phyloP scores from a whole-genome alignment of 139 green algal species.

The Chlorella sp. region DNA sequence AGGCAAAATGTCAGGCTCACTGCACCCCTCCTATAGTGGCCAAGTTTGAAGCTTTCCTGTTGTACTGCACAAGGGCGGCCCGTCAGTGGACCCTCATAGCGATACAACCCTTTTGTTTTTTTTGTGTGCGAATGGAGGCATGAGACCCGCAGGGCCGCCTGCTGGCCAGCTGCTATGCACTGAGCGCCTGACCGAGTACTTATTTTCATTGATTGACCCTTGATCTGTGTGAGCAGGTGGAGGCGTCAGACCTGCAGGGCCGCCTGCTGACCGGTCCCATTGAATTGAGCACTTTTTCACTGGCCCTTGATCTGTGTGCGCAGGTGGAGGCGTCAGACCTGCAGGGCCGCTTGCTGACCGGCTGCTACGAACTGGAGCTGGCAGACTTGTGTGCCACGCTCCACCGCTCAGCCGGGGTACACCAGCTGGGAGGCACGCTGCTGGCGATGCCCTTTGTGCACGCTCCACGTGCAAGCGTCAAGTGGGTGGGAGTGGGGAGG shows the following conservation, averaged over 20 bases:
- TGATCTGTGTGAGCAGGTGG: conserved; percentile 42
- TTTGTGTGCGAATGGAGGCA: no score
- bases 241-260: conserved; percentile 30
- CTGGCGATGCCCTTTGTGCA: conserved; percentile 52
- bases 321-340: conserved; percentile 50
- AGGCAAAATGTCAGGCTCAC: no score
- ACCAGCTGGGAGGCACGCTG: conserved; percentile 48
- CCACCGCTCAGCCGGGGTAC: conserved; percentile 38
- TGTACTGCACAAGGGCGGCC: no score
- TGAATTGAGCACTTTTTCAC: conserved; percentile 45
- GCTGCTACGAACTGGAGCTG: conserved; percentile 46
- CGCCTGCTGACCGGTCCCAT: conserved; percentile 35
- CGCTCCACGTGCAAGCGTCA: not conserved
- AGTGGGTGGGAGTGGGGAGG: not conserved
- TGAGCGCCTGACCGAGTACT: conserved; percentile 21
- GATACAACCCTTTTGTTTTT: no score
- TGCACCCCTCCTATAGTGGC: no score
- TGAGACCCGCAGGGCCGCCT: conserved; percentile 6
- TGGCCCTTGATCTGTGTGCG: conserved; percentile 9
- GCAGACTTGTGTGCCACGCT: conserved; percentile 12
- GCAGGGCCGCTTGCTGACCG: conserved; percentile 11
- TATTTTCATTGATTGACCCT: not conserved
- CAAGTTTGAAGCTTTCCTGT: no score
- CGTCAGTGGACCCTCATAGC: no score
- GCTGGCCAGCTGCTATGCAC: conserved; percentile 37